A percentile compares a stretch with the other conserved stretches of the same genome.
phyloP scores from a whole-genome alignment of 768 basidiomycete species.

The Hericium coralloides region DNA sequence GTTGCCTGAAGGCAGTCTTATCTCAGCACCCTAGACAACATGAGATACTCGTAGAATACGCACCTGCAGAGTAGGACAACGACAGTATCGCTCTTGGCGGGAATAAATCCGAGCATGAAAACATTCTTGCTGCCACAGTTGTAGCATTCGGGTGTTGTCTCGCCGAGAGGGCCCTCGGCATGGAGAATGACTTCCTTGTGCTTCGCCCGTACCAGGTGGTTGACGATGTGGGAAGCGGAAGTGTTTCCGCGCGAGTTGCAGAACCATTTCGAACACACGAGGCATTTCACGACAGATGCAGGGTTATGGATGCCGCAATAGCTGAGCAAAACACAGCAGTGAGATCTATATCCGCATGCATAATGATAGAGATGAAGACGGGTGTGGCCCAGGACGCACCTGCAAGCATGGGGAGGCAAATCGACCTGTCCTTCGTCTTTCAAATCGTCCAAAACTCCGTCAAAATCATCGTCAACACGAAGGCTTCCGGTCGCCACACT shows the following conservation, averaged over 20 bases:
- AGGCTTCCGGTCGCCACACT: slow-evolving; percentile 25
- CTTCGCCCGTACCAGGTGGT: slow-evolving; percentile 97
- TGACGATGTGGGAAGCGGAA: slow-evolving; percentile 97
- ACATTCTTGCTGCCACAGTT: slow-evolving; percentile 99
- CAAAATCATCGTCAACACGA: slow-evolving; percentile 74
- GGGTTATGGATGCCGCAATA: slow-evolving; percentile 99
- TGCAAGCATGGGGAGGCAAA: slow-evolving; percentile 91
- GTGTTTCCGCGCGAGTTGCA: slow-evolving; percentile 98
- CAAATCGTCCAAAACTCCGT: slow-evolving; percentile 81
- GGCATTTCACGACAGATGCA: slow-evolving; percentile 92
- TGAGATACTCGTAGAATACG: slow-evolving; percentile 20
- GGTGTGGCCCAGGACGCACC: slow-evolving; percentile 34
- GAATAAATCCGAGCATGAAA: slow-evolving; percentile 98
- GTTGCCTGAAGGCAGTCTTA: slow-evolving; percentile 54
- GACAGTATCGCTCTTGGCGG: slow-evolving; percentile 97
- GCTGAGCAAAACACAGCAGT: slow-evolving; percentile 32
- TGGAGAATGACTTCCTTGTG: slow-evolving; percentile 98
- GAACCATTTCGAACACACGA: slow-evolving; percentile 92
- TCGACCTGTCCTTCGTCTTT: slow-evolving; percentile 75
- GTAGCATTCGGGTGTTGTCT: slow-evolving; percentile 98
- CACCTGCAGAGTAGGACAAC: slow-evolving; percentile 95
- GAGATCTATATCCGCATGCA: slow-evolving; percentile 2
- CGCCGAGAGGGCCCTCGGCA: slow-evolving; percentile 89
- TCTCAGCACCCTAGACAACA: slow-evolving; percentile 3
- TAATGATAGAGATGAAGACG: background rate